Conservation (phyloP, 2,329 filamentous ascomycete species). For the Colletotrichum graminicola region DNA sequence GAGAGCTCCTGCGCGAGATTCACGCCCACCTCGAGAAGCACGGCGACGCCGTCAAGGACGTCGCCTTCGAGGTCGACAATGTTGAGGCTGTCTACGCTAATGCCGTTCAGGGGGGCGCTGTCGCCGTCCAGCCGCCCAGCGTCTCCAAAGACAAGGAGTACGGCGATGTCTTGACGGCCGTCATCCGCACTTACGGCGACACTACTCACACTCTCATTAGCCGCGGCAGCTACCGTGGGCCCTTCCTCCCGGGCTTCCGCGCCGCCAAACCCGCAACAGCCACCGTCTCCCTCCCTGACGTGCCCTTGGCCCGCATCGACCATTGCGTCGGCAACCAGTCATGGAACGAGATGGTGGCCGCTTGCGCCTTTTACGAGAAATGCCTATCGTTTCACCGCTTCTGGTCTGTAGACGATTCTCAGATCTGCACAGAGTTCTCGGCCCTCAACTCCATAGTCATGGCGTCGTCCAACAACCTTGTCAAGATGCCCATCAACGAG, state of each 20-base stretch:
- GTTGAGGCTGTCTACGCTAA: slow-evolving; percentile 82
- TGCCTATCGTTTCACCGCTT: slow-evolving; percentile 95
- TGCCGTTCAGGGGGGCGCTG: slow-evolving; percentile 75
- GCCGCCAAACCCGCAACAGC: slow-evolving; percentile 58
- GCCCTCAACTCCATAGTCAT: slow-evolving; percentile 92
- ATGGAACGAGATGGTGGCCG: slow-evolving; percentile 86
- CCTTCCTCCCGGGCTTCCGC: slow-evolving; percentile 87
- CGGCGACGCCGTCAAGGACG: slow-evolving; percentile 94
- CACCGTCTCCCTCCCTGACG: slow-evolving; percentile 66
- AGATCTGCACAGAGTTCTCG: slow-evolving; percentile 93
- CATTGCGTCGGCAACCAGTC: slow-evolving; percentile 98
- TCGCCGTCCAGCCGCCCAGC: slow-evolving; percentile 72
- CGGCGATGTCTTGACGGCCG: slow-evolving; percentile 79
- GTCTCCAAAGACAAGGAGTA: slow-evolving; percentile 67
- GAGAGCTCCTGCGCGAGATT: slow-evolving; percentile 76
- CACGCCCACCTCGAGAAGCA: slow-evolving; percentile 87
- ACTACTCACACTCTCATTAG: slow-evolving; percentile 94
- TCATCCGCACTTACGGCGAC: slow-evolving; percentile 93
- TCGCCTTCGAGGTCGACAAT: slow-evolving; percentile 93
- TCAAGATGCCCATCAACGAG: slow-evolving; percentile 99
- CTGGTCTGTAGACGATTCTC: slow-evolving; percentile 94
- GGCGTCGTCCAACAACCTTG: slow-evolving; percentile 83
- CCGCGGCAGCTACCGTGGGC: slow-evolving; percentile 74
- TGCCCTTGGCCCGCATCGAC: slow-evolving; percentile 83
- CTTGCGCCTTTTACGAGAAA: slow-evolving; percentile 82